Percentiles rank a stretch among this genome's conserved stretches.
Evolutionary conservation across 176 grass and related monocot genomes (phyloP).

Genomic region (Oryza nivara): DNA sequence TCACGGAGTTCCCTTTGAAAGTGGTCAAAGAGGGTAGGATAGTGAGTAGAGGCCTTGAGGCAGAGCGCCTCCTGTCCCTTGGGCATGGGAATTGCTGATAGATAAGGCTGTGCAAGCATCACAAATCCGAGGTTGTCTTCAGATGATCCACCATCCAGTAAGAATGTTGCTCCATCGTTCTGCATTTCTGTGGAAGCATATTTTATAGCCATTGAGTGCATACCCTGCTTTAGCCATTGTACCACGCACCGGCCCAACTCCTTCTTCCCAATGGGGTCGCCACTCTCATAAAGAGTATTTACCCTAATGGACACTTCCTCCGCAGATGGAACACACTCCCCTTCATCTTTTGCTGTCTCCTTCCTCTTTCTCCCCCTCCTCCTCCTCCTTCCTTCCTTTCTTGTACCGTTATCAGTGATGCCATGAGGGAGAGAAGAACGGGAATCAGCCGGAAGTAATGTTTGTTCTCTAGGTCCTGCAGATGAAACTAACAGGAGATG

Average conservation of each 20-base stretch:
- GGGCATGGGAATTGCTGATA: slow-evolving; percentile 68
- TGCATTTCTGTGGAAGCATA: slow-evolving; percentile 59
- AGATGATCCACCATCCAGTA: slow-evolving; percentile 41
- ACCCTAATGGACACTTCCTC: slow-evolving; percentile 62
- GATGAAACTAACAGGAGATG: slow-evolving; percentile 42
- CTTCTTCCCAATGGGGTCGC: slow-evolving; percentile 77
- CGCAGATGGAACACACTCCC: slow-evolving; percentile 45
- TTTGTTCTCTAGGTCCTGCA: slow-evolving; percentile 26
- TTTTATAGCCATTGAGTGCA: slow-evolving; percentile 74
- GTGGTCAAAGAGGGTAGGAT: slow-evolving; percentile 90
- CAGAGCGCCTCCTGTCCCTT: slow-evolving; percentile 78
- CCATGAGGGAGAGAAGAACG: slow-evolving; percentile 4
- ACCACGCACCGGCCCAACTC: slow-evolving; percentile 76
- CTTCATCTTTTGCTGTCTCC: slow-evolving; percentile 29
- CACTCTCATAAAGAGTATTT: slow-evolving; percentile 59
- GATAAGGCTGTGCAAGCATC: slow-evolving; percentile 69
- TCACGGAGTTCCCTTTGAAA: slow-evolving; percentile 82
- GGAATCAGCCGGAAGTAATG: slow-evolving; percentile 14
- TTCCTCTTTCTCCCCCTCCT: slow-evolving; percentile 40
- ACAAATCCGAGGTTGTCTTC: slow-evolving; percentile 51
- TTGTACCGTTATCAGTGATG: not conserved
- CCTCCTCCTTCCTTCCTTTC: slow-evolving; percentile 45
- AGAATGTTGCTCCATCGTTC: slow-evolving; percentile 46
- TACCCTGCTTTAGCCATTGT: slow-evolving; percentile 73
- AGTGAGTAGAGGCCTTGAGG: slow-evolving; percentile 80